Percentiles rank a stretch among this genome's conserved stretches.
These are phyloP conservation scores for Pseudoturritis turrita DNA, from an alignment of 345 rosid species.

Conservation along the genomic window DNA sequence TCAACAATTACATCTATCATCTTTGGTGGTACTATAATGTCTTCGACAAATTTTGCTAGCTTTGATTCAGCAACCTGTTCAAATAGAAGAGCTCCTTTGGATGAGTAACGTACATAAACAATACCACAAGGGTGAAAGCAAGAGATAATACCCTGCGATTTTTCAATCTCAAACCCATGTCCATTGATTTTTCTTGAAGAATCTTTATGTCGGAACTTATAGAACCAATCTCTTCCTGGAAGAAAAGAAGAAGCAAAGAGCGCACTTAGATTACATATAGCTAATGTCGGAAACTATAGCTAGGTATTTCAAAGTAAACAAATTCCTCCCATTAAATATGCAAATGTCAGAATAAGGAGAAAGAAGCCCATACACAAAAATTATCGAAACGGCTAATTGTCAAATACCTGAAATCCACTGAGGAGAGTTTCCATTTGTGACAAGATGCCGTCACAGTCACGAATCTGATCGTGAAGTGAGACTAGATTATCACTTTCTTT, in stretches of 20 bases:
- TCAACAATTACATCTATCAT: conserved; percentile 96
- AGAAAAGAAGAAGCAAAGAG: conserved; percentile 15
- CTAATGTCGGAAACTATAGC: not conserved
- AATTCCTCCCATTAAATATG: not conserved
- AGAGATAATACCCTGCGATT: conserved; percentile 77
- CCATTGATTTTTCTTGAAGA: conserved; percentile 99
- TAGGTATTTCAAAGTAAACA: not conserved
- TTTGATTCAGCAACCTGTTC: conserved; percentile 92
- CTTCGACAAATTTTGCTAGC: conserved; percentile 94
- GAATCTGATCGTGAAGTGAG: conserved; percentile 96
- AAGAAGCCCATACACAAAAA: not conserved
- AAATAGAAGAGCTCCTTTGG: conserved; percentile 9
- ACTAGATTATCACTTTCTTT: conserved; percentile 95
- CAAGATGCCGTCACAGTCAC: conserved; percentile 84
- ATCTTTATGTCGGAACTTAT: conserved; percentile 95
- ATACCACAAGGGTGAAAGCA: not conserved
- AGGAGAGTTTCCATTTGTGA: conserved; percentile 97
- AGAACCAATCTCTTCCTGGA: conserved; percentile 89
- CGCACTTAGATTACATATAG: not conserved
- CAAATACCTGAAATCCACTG: conserved; percentile 86
- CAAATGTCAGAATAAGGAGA: not conserved
- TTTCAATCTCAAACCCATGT: conserved; percentile 96
- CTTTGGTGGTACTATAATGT: conserved; percentile 91
- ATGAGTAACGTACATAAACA: not conserved
- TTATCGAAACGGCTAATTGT: not conserved